phyloP scores from a whole-genome alignment of 1,284 basidiomycete genomes.

The Filobasidium uniguttulatum region DNA sequence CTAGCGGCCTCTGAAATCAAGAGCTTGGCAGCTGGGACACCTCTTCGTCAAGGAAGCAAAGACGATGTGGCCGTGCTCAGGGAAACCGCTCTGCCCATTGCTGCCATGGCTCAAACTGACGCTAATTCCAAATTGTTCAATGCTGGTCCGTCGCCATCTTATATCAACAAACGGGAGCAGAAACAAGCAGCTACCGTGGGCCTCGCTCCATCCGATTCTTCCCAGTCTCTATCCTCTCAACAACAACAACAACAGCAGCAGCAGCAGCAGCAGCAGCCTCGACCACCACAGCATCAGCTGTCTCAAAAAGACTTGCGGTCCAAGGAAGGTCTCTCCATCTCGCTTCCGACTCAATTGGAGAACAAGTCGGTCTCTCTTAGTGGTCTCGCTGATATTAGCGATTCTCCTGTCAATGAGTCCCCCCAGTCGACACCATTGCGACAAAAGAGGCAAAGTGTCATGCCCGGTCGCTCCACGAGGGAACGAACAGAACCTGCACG shows the following conservation, averaged over 20 bases:
- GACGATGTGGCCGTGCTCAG: conserved; percentile 49
- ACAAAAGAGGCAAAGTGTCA: conserved; percentile 29
- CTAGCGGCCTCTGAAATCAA: conserved; percentile 35
- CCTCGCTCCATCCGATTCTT: background rate
- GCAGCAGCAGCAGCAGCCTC: background rate
- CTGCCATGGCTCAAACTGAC: conserved; percentile 45
- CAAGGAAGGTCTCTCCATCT: conserved; percentile 8
- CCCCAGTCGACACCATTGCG: conserved; percentile 24
- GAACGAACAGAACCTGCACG: background rate
- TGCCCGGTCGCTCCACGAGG: conserved; percentile 17
- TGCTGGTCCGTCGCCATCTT: conserved; percentile 30
- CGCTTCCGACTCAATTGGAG: conserved; percentile 5
- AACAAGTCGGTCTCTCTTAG: conserved; percentile 27
- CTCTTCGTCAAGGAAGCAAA: conserved; percentile 40
- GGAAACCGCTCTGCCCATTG: conserved; percentile 47
- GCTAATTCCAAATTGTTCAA: conserved; percentile 52
- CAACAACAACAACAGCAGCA: background rate
- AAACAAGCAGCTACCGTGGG: background rate
- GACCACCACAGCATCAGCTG: no score
- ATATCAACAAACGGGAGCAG: conserved; percentile 28
- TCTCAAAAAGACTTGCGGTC: conserved; percentile 1
- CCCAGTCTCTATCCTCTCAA: background rate
- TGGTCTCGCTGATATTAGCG: background rate
- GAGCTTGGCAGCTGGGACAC: conserved; percentile 11
- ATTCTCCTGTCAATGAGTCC: conserved; percentile 42